Evolutionary conservation across 371 early-diverging fungal genomes (phyloP).

Genomic region (Cokeromyces recurvatus): DNA sequence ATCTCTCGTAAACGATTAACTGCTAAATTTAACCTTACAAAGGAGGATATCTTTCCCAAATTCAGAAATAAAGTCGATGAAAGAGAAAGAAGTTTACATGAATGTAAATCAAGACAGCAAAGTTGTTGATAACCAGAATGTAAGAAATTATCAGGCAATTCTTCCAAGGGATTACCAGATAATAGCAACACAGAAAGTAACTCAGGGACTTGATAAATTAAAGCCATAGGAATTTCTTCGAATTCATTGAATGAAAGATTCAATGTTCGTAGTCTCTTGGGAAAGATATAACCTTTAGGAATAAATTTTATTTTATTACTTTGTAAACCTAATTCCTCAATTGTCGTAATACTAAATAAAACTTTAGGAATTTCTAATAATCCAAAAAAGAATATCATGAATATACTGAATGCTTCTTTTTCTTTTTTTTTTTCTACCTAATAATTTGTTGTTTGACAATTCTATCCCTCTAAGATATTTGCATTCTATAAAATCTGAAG

Average conservation of each 20-base stretch:
- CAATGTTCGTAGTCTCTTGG: slow-evolving; percentile 28
- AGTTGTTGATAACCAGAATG: slow-evolving; percentile 41
- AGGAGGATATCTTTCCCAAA: slow-evolving; percentile 24
- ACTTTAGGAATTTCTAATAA: slow-evolving; percentile 44
- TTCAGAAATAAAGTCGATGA: slow-evolving; percentile 14
- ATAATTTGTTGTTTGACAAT: slow-evolving; percentile 11
- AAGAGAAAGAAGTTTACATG: slow-evolving; percentile 42
- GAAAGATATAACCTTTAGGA: slow-evolving; percentile 17
- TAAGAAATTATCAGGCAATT: slow-evolving; percentile 37
- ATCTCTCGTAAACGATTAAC: slow-evolving; percentile 52
- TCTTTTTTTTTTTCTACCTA: neutral
- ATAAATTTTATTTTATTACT: slow-evolving; percentile 36
- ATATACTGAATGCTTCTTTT: no score
- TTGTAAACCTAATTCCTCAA: slow-evolving; percentile 36
- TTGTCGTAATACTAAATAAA: slow-evolving; percentile 22
- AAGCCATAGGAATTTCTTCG: slow-evolving; percentile 33
- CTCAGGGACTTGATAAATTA: slow-evolving; percentile 37
- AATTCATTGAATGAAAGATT: slow-evolving; percentile 42
- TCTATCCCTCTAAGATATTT: slow-evolving; percentile 54
- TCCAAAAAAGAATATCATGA: no score
- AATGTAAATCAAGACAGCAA: slow-evolving; percentile 58
- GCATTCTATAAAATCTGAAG: slow-evolving; percentile 46
- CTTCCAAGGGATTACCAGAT: slow-evolving; percentile 49
- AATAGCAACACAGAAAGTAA: slow-evolving; percentile 48
- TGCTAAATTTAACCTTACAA: slow-evolving; percentile 57